Base-by-base conservation (phyloP, 352 stramenopile species). In the Pythium aquatile region DNA sequence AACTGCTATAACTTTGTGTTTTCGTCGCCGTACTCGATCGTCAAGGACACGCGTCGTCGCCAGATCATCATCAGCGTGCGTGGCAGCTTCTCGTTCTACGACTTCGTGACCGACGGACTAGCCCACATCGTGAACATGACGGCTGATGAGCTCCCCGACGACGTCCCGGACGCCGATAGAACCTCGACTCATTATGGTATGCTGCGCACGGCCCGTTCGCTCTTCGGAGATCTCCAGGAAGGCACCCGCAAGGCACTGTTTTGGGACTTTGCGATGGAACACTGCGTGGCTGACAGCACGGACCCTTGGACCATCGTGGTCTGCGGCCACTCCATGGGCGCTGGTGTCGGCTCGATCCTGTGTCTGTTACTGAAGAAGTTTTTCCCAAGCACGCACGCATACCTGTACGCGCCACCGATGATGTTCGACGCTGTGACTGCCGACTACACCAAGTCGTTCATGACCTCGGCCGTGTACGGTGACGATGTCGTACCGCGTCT, bases 1-100 rank as follows among this genome's bases (percentile, higher is more conserved):
- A 88, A 90, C 55, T 87, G 79, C 74, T 78, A 77, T 72, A 93
- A 93, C 60, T 87, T 81, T 42, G 81, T 93, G 29, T 93, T 91
- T 66, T 78, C 87, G 58, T 73, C 79, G 48, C 84, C 84, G 42
- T 91, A 90, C 61, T 85, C 77, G 47, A 89, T 91, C 55, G 81
- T 90, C 58, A 86, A 85, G 58, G 81, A 93, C 74, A 63, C 72
- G 44, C 52, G 65, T 17, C 79, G 79, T 46, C 75, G 74, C 47
- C 77, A 91, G 63, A 73, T 93, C 71, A 88, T 93, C 68, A 83
- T 93, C 57, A 81, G 75, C 61, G 76, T 91, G 37, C 84, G 84
- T 20, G 84, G 81, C n/a, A 87, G 75, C 52, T 75, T 93, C 61
- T 89, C 78, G 33, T 93, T 90, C 59, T 87, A 91, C 64, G 81